A percentile compares a stretch with the other conserved stretches of the same genome.
phyloP scores from a whole-genome alignment of 768 basidiomycete species.

The Tricholomella constricta region DNA sequence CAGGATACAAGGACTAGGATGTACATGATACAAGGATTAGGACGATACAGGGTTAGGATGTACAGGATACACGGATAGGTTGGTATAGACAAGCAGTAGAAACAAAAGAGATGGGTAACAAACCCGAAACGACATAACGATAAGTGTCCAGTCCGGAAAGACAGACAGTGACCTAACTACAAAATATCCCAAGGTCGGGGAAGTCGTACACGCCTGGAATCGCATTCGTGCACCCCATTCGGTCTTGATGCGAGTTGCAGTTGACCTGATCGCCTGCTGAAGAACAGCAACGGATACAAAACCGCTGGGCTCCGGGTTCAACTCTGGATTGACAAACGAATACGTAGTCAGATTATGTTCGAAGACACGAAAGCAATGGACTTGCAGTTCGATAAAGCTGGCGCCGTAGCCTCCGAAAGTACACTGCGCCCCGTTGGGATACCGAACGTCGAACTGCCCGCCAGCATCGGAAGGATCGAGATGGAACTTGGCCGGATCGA shows the following conservation, averaged over 20 bases:
- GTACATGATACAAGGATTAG: background rate
- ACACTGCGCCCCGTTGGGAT: conserved; percentile 56
- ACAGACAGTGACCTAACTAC: background rate
- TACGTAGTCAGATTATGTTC: background rate
- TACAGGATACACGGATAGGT: conserved; percentile 4
- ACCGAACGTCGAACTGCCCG: conserved; percentile 52
- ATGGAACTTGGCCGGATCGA: conserved; percentile 17
- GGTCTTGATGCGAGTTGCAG: conserved; percentile 54
- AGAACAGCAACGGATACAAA: conserved; percentile 52
- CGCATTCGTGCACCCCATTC: conserved; percentile 40
- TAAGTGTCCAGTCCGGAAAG: background rate
- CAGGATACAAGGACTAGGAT: background rate
- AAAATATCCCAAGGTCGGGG: conserved; percentile 23
- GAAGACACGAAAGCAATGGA: background rate
- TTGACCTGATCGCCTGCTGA: conserved; percentile 42
- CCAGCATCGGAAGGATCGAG: conserved; percentile 36
- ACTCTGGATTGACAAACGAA: conserved; percentile 40
- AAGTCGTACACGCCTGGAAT: conserved; percentile 51
- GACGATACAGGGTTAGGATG: background rate
- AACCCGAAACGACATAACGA: background rate
- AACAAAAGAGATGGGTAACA: background rate
- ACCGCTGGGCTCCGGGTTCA: conserved; percentile 46
- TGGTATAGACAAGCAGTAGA: conserved; percentile 4
- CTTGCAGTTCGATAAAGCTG: conserved; percentile 52
- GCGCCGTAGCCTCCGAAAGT: conserved; percentile 51